Evolutionary conservation across 1,284 basidiomycete species (phyloP).

Genomic region (Rhodotorula sp.): DNA sequence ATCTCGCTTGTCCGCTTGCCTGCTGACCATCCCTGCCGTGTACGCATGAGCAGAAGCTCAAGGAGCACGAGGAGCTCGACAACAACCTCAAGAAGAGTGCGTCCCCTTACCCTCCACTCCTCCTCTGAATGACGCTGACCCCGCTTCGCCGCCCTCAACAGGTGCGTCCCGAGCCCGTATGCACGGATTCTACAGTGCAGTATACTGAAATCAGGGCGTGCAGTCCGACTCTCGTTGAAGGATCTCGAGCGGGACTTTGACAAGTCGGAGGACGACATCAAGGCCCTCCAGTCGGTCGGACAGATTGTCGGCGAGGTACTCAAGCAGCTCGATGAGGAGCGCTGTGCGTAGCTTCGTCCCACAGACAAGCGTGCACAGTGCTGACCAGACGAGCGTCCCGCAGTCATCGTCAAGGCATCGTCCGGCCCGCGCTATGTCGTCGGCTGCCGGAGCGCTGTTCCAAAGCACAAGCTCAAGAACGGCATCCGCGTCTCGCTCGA

Average conservation of each 20-base stretch:
- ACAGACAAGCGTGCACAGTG: rapidly evolving
- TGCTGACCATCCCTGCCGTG: background rate
- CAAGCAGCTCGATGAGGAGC: slow-evolving; percentile 96
- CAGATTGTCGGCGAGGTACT: slow-evolving; percentile 99
- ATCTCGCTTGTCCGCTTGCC: background rate
- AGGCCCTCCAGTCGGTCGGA: slow-evolving; percentile 96
- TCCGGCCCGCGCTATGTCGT: slow-evolving; percentile 98
- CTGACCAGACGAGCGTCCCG: background rate
- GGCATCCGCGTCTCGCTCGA: slow-evolving; percentile 96
- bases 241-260: slow-evolving; percentile 85
- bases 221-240: slow-evolving; percentile 58
- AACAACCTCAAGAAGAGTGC: slow-evolving; percentile 81
- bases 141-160: background rate
- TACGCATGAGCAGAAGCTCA: slow-evolving; percentile 70
- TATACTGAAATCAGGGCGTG: no score
- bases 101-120: slow-evolving; percentile 48
- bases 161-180: slow-evolving; percentile 4
- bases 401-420: slow-evolving; percentile 98
- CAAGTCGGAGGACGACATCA: slow-evolving; percentile 98
- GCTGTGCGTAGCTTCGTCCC: slow-evolving; percentile 67
- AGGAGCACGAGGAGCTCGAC: slow-evolving; percentile 76
- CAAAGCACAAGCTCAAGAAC: slow-evolving; percentile 78
- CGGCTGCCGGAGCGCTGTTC: slow-evolving; percentile 91
- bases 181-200: no score
- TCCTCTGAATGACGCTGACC: slow-evolving; percentile 13